Base-by-base conservation (phyloP, 208 protist species). In the Trypanosoma scelopori region DNA sequence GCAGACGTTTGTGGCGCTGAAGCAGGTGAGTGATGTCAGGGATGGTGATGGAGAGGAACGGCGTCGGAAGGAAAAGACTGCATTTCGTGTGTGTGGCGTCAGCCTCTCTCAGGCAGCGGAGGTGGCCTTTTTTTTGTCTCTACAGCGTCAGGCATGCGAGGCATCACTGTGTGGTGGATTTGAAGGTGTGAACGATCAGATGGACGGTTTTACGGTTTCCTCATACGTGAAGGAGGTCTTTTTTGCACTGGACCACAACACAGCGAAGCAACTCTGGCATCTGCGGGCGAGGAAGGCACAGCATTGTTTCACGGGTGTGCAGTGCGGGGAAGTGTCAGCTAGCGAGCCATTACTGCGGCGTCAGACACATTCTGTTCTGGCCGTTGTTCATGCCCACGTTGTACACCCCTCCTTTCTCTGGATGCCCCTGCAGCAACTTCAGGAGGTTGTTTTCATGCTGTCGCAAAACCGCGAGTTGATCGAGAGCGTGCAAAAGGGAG, bases 371-470 rank as follows among this genome's bases (percentile, higher is more conserved):
- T 92, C 89, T n/a, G 70, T 79, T 22, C 52, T 94, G 35, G 69
- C 70, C 42, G 73, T 88, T 13, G 82, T 89, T 5, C 70, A 84
- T 55, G 73, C 81, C 2, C 84, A 91, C 53, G 71, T 80, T 30
- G 41, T 74, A 69, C 79, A 87, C 56, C 85, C 89, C 6, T 87
- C 74, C 1, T 65, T 92, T 55, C 50, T 91, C 39, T 94, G 82
- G 84, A 94, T 94, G 89, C 89, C 89, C 35, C 73, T 94, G 48
- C 67, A 62, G 27, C 79, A 88, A 60, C 62, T 85, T 53, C 85
- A 94, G 72, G 85, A 94, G 66, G 9, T 94, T 5, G 32, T 91
- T 12, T 86, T 81, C 47, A 49, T 91, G 3, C 35, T 91, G 3
- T 28, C 37, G 4, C 60, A 80, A 15, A 75, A 84, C 51, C 75